phyloP scores from a whole-genome alignment of 176 grass and related monocot genomes.

The Oryza brachyantha region DNA sequence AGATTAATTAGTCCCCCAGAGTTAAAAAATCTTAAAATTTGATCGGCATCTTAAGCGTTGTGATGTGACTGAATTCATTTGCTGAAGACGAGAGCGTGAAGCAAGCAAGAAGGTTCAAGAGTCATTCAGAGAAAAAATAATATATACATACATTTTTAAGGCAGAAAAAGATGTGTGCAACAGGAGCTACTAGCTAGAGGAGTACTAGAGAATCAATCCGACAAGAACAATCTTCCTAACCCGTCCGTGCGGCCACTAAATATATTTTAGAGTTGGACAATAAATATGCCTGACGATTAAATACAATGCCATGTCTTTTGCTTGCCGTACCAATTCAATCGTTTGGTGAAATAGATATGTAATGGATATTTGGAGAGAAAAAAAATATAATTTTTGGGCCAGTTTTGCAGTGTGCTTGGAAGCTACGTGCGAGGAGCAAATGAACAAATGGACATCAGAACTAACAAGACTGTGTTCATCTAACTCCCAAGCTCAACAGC shows the following conservation, averaged over 20 bases:
- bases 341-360: slow-evolving; percentile 32
- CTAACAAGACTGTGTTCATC: not conserved
- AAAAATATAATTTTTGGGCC: not conserved
- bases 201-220: slow-evolving; percentile 12
- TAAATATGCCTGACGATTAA: not conserved
- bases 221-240: slow-evolving; percentile 38
- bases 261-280: not conserved
- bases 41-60: not conserved
- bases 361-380: not conserved
- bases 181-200: not conserved
- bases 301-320: not conserved
- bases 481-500: slow-evolving; percentile 11
- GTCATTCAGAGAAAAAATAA: not conserved
- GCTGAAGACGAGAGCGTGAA: slow-evolving; percentile 1
- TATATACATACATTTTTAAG: too few species aligned
- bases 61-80: slow-evolving; percentile 23
- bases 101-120: slow-evolving; percentile 47
- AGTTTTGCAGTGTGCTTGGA: slow-evolving; percentile 39
- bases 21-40: not conserved
- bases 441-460: slow-evolving; percentile 36
- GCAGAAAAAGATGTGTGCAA: not conserved
- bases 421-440: slow-evolving; percentile 60
- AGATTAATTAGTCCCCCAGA: not conserved
- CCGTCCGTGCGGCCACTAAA: slow-evolving; percentile 19
- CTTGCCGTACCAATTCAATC: slow-evolving; percentile 36